These are phyloP conservation scores for Fomitiporia mediterranea DNA, from an alignment of 1,284 basidiomycete genomes.

Conservation along the genomic window DNA sequence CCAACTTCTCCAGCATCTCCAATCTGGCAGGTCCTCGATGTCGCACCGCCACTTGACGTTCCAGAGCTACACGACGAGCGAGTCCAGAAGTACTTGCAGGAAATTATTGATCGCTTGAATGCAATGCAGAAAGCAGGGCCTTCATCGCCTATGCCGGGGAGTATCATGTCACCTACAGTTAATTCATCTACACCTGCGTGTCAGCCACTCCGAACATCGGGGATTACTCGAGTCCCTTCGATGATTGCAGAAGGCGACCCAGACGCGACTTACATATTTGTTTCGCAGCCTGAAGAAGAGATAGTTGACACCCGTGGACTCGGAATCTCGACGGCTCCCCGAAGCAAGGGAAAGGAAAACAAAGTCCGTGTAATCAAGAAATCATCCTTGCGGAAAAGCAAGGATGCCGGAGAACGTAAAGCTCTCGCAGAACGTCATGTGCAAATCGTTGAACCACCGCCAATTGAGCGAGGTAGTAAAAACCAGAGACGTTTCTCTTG, in stretches of 20 bases:
- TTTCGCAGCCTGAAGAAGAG: conserved; percentile 2
- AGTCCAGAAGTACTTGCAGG: conserved; percentile 75
- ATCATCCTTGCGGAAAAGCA: conserved; percentile 40
- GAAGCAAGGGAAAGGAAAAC: conserved; percentile 35
- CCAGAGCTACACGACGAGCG: conserved; percentile 62
- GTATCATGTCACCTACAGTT: conserved; percentile 20
- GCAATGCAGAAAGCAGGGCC: conserved; percentile 47
- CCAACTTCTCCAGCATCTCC: conserved; percentile 29
- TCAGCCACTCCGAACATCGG: background rate
- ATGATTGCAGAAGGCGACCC: background rate
- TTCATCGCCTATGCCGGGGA: conserved; percentile 24
- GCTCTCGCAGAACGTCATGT: conserved; percentile 34
- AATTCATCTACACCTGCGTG: background rate
- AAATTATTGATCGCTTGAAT: conserved; percentile 77
- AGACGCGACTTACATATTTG: conserved; percentile 3
- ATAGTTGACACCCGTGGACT: conserved; percentile 3
- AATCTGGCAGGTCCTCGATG: conserved; percentile 30
- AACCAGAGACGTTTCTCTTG: conserved; percentile 8
- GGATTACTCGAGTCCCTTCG: background rate
- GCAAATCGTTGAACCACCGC: conserved; percentile 44
- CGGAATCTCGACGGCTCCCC: conserved; percentile 2
- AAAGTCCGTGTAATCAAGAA: conserved; percentile 31
- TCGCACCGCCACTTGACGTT: conserved; percentile 30
- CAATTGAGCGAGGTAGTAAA: conserved; percentile 16
- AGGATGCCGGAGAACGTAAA: conserved; percentile 25